Base-by-base conservation (phyloP, 2,329 filamentous ascomycete species). In the Xylaria sp. region DNA sequence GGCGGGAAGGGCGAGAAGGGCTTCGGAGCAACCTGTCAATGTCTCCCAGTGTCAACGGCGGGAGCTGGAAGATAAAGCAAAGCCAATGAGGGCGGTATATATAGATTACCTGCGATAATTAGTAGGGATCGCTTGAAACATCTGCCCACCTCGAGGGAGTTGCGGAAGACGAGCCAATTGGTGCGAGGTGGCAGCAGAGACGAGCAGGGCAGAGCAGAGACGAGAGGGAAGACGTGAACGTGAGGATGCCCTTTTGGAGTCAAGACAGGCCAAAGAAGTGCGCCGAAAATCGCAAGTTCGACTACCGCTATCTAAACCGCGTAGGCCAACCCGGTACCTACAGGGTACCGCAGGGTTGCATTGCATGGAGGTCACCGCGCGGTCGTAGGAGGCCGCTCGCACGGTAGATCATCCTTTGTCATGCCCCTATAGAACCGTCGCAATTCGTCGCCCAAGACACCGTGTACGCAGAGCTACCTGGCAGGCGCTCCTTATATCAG, bases 61-160 rank as follows among this genome's bases (percentile, higher is more conserved):
- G 23, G 52, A 59, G 54, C 59, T 16, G 60, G 58, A 51, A 62
- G 52, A 44, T 30, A 48, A 62, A 54, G 52, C 62, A 62, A 30
- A 54, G 52, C 62, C 61, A 63, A 60, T 65, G 51, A 59, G 55
- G 58, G 52, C 59, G 52, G 51, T 52, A 61, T 57, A 48, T 51
- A 54, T 62, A 66, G 52, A 65, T 67, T 66, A 63, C 62, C 62
- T 62, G 60, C 62, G 62, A 66, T 63, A 62, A 66, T 66, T 59
- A 55, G 55, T 65, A 63, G 63, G 63, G 55, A 60, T 60, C 44
- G 48, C 58, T 49, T 63, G 52, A 52, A 51, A 46, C 53, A 42
- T 58, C 58, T 55, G 55, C 58, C 65, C 65, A 60, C 65, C 65
- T 65, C 23, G 59, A 60, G 62, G 61, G 60, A 61, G 56, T 59